Conservation (phyloP, 225 moss, liverwort and hornwort species). For the Thuidium tamariscinum region DNA sequence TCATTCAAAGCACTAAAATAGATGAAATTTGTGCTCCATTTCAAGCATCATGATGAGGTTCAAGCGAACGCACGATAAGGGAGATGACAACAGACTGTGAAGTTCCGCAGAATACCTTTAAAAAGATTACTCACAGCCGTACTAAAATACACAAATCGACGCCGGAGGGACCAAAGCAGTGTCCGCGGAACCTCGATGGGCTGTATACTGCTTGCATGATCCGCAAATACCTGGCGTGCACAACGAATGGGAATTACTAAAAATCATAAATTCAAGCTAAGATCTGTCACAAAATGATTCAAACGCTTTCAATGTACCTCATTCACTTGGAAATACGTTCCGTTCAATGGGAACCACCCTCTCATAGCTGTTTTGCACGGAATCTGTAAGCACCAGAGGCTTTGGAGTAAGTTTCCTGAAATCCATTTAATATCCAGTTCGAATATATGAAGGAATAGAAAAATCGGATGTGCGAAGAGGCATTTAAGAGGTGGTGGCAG, state of each 20-base stretch:
- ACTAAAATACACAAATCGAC: slow-evolving; percentile 57
- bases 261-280: not conserved
- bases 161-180: slow-evolving; percentile 46
- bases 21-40: not conserved
- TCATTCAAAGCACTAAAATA: not conserved
- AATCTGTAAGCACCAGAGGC: slow-evolving; percentile 36
- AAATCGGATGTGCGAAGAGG: not conserved
- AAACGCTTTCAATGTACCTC: slow-evolving; percentile 44
- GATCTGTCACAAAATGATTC: not conserved
- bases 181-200: slow-evolving; percentile 51
- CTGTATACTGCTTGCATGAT: slow-evolving; percentile 45
- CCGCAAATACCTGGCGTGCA: slow-evolving; percentile 48
- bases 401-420: not conserved
- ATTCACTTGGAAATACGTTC: slow-evolving; percentile 96
- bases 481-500: not conserved
- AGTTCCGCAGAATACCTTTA: slow-evolving; percentile 5
- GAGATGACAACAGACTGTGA: not conserved
- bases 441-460: not conserved
- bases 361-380: slow-evolving; percentile 86
- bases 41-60: not conserved
- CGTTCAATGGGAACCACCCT: slow-evolving; percentile 84
- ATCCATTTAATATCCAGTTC: not conserved
- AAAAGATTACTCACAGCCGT: slow-evolving; percentile 51
- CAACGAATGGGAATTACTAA: not conserved
- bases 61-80: not conserved